phyloP scores from a whole-genome alignment of 2,329 filamentous ascomycete genomes.

The Amphichorda felina region DNA sequence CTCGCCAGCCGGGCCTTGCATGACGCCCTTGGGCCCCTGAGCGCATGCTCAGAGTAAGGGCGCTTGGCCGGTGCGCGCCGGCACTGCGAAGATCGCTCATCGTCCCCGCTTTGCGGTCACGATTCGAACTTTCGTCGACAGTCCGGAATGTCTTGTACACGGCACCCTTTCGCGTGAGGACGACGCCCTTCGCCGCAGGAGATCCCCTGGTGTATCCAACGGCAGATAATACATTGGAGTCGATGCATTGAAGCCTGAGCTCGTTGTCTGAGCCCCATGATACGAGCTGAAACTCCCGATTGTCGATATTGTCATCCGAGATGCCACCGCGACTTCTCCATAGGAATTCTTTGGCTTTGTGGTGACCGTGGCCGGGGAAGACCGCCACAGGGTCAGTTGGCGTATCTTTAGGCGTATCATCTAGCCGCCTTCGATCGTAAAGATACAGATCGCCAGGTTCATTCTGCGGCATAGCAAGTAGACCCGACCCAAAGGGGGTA shows the following conservation, averaged over 20 bases:
- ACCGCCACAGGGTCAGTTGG: conserved; percentile 38
- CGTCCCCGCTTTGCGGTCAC: conserved; percentile 46
- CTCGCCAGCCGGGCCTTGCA: conserved; percentile 32
- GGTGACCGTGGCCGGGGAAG: conserved; percentile 49
- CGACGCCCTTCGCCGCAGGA: conserved; percentile 50
- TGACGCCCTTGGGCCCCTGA: conserved; percentile 9
- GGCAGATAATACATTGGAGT: conserved; percentile 48
- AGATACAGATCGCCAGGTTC: conserved; percentile 77
- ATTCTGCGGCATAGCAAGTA: conserved; percentile 86
- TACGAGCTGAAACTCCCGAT: conserved; percentile 84
- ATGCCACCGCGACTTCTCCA: conserved; percentile 69
- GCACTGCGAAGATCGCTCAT: conserved; percentile 38
- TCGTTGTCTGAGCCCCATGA: conserved; percentile 86
- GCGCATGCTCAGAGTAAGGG: conserved; percentile 30
- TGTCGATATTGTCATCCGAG: conserved; percentile 57
- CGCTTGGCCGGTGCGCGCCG: conserved; percentile 15
- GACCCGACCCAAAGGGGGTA: conserved; percentile 76
- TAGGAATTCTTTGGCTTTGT: conserved; percentile 80
- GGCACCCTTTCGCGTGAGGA: conserved; percentile 72
- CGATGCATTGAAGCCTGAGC: conserved; percentile 64
- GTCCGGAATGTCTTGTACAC: conserved; percentile 77
- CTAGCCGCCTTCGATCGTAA: conserved; percentile 53
- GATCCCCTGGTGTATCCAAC: conserved; percentile 66
- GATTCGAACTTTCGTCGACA: conserved; percentile 44
- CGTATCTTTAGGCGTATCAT: conserved; percentile 29